Evolutionary conservation across 768 basidiomycete species (phyloP).

Genomic region (Hortiboletus flavorubellus): DNA sequence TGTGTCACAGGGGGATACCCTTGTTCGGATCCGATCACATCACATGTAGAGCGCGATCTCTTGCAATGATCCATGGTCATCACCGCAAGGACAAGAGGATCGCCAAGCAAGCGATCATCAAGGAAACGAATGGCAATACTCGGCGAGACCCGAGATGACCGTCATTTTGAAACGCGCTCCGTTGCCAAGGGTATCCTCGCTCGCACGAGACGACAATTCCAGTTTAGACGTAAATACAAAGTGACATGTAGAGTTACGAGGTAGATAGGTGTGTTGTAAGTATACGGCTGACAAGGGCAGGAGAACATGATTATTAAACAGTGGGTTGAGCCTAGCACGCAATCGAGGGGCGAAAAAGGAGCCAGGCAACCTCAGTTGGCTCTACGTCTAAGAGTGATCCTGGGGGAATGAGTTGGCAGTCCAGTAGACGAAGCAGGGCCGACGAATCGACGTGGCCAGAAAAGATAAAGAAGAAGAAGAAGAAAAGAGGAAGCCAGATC

Average conservation of each 20-base stretch:
- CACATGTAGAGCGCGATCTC: no score
- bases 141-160: background rate
- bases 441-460: conserved; percentile 3
- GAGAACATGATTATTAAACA: conserved; percentile 22
- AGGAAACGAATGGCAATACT: no score
- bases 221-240: conserved; percentile 12
- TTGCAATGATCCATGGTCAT: no score
- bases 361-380: conserved; percentile 2
- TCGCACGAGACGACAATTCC: background rate
- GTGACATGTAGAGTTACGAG: conserved; percentile 21
- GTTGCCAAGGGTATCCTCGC: no score
- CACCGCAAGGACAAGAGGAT: no score
- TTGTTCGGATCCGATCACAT: no score
- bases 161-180: background rate
- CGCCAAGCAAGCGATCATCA: no score
- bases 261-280: conserved; percentile 23
- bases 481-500: background rate
- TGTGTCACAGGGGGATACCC: no score
- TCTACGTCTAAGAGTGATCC: conserved; percentile 19
- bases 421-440: conserved; percentile 1
- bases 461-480: no score
- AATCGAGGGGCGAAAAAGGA: background rate
- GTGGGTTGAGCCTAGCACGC: background rate
- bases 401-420: conserved; percentile 6
- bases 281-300: conserved; percentile 10